Evolutionary conservation across 352 stramenopile species (phyloP).

Genomic region (Stramenopiles sp.): DNA sequence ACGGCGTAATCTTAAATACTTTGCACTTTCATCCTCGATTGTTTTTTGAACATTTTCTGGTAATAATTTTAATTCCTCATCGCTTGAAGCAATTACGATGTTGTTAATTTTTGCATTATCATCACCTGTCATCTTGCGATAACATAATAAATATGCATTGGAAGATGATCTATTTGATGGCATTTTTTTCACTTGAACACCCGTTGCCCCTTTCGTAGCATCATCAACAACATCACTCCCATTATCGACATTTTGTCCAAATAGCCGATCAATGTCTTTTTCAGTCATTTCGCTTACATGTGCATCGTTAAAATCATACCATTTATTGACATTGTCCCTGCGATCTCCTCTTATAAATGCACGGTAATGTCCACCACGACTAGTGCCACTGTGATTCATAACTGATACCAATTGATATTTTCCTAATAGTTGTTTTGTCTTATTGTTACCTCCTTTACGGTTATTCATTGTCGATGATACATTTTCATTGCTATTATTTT

Average conservation of each 20-base stretch:
- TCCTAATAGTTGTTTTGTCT: neutral
- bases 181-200: too few relatives aligned
- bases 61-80: neutral
- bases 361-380: slow-evolving; percentile 72
- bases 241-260: too few relatives aligned
- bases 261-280: too few relatives aligned
- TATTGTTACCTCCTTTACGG: neutral
- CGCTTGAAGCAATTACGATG: too few relatives aligned
- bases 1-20: neutral
- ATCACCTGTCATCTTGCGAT: neutral
- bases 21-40: neutral
- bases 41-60: neutral
- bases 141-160: neutral
- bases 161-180: neutral
- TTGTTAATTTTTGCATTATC: too few relatives aligned
- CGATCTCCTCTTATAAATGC: slow-evolving; percentile 57
- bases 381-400: slow-evolving; percentile 70
- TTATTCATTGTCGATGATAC: neutral
- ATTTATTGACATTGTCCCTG: slow-evolving; percentile 33
- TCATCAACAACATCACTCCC: too few relatives aligned
- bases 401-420: slow-evolving; percentile 71
- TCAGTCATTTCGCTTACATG: too few relatives aligned
- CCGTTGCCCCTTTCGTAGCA: too few relatives aligned
- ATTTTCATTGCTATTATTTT: neutral
- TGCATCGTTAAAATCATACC: slow-evolving; percentile 69